Evolutionary conservation across 2,329 filamentous ascomycete species (phyloP).

Genomic region (Epichloe hybrida): DNA sequence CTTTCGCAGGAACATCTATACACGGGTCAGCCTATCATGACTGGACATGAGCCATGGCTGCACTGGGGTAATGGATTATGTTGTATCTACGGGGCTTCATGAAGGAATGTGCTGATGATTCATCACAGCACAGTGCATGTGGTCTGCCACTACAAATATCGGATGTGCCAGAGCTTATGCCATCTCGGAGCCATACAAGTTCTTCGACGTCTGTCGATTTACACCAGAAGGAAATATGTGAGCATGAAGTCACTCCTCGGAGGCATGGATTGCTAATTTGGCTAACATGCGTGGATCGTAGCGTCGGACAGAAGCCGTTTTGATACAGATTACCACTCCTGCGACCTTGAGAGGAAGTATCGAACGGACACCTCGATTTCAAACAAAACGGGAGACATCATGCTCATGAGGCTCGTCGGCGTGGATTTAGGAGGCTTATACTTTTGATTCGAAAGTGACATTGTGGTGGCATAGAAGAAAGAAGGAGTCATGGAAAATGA

Average conservation of each 20-base stretch:
- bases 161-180: conserved; percentile 21
- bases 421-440: too few species aligned
- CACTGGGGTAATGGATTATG: conserved; percentile 20
- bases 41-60: conserved; percentile 21
- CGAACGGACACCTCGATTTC: not conserved
- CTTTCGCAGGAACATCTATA: conserved; percentile 18
- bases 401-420: not conserved
- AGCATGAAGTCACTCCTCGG: conserved; percentile 6
- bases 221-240: conserved; percentile 22
- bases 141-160: conserved; percentile 19
- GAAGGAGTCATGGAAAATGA: not conserved
- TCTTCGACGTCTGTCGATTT: conserved; percentile 22
- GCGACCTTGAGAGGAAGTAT: not conserved
- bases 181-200: conserved; percentile 18
- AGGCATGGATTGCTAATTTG: not conserved
- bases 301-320: conserved; percentile 18
- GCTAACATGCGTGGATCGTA: conserved; percentile 2
- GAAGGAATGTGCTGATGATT: not conserved
- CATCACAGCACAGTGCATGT: conserved; percentile 22
- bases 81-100: not conserved
- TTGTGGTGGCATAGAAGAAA: not conserved
- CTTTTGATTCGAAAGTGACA: not conserved
- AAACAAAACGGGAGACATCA: conserved; percentile 10
- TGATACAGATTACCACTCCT: not conserved
- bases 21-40: conserved; percentile 16